Conservation (phyloP, 2,329 filamentous ascomycete species). For the Fusarium sublunatum region DNA sequence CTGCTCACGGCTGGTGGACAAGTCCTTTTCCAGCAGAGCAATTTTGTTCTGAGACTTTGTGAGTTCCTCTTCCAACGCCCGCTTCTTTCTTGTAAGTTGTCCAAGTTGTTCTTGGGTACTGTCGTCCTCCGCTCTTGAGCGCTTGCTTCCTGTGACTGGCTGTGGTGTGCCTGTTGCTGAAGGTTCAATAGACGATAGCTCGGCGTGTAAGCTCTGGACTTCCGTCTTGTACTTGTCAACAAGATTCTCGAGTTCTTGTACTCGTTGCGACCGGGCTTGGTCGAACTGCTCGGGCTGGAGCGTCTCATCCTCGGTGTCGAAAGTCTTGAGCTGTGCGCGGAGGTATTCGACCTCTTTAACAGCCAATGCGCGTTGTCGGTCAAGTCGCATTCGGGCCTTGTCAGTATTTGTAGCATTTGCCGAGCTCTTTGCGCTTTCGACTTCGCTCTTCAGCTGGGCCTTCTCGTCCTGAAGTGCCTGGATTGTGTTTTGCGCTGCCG, state of each 20-base stretch:
- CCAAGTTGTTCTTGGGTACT: slow-evolving; percentile 79
- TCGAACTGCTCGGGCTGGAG: slow-evolving; percentile 86
- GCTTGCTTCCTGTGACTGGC: slow-evolving; percentile 69
- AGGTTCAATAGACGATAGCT: slow-evolving; percentile 75
- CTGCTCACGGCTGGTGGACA: slow-evolving; percentile 78
- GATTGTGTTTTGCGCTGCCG: slow-evolving; percentile 81
- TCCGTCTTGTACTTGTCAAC: slow-evolving; percentile 89
- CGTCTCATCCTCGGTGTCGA: slow-evolving; percentile 88
- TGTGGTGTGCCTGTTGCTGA: slow-evolving; percentile 50
- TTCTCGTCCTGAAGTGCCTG: slow-evolving; percentile 78
- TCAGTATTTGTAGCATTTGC: slow-evolving; percentile 64
- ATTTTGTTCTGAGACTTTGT: slow-evolving; percentile 75
- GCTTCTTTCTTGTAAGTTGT: slow-evolving; percentile 86
- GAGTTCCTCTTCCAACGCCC: slow-evolving; percentile 83
- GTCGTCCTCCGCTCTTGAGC: slow-evolving; percentile 70
- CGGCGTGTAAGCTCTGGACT: slow-evolving; percentile 76
- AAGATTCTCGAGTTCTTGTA: slow-evolving; percentile 85
- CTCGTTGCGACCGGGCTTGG: slow-evolving; percentile 76
- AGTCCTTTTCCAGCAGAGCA: slow-evolving; percentile 78
- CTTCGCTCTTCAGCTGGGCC: slow-evolving; percentile 69
- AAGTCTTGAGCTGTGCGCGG: slow-evolving; percentile 88
- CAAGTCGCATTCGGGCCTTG: slow-evolving; percentile 78
- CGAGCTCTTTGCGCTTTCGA: slow-evolving; percentile 74
- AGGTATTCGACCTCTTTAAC: slow-evolving; percentile 95
- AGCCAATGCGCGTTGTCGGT: slow-evolving; percentile 85